Base-by-base conservation (phyloP, 2,329 filamentous ascomycete genomes). In the Ophiostoma montium region DNA sequence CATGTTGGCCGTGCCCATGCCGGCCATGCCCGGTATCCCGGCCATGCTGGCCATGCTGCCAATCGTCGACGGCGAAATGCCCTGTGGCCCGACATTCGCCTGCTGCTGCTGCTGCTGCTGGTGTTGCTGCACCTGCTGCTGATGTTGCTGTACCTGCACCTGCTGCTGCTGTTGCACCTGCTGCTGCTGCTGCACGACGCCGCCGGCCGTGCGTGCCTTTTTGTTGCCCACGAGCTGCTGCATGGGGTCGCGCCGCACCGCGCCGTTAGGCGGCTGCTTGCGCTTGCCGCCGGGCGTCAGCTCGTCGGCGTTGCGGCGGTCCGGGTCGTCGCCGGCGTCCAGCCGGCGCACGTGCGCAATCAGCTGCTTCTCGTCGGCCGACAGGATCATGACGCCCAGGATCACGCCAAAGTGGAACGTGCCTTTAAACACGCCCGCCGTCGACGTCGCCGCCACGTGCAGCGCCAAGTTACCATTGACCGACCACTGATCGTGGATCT, bases 401-500 rank as follows among this genome's bases (percentile, higher is more conserved):
- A 62, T 32, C 23, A 60, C 50, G 16, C 62, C 57, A 50, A 62
- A 61, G 49, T 64, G 53, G 42, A 63, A 61, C 15, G 56, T 53
- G 35, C 52, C 60, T 49, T 58, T 53, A 52, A 57, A 63, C 44
- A 63, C 49, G 35, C 58, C 58, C 3, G 55, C 45, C 12, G 55
- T 52, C 16, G 54, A 51, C 18, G 58, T 60, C 23, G 52, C 46
- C 5, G 46, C 49, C 21, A 63, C 54, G 43, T 61, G 53, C 32
- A 63, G 52, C 6, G 48, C 56, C 47, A 62, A 50, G 18, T 57
- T 57, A 31, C 56, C 54, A 39, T 56, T 53, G 27, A 57, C 54
- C 12, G 59, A 56, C 57, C 58, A 61, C 31, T 53, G 33, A 15
- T 52, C 48, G 44, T 58, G 54, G 45, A 61, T 58, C 27, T 56